A percentile compares a stretch with the other conserved stretches of the same genome.
phyloP scores from a whole-genome alignment of 1,284 basidiomycete genomes.

The Laetiporus sulphureus region DNA sequence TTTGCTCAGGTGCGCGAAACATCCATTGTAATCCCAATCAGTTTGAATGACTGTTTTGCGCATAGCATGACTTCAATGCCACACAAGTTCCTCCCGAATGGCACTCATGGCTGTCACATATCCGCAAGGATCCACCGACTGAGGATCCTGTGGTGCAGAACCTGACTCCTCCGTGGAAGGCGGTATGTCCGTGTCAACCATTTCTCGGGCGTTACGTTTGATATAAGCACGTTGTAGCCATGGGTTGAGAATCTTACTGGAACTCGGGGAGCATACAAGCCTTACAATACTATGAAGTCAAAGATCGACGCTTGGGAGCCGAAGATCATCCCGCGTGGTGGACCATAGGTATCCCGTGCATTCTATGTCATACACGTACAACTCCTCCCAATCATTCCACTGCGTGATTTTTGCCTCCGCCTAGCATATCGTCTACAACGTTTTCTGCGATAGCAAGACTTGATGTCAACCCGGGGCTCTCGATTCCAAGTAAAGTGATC shows the following conservation, averaged over 20 bases:
- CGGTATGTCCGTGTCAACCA: conserved; percentile 44
- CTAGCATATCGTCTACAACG: conserved; percentile 55
- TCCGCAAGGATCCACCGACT: conserved; percentile 74
- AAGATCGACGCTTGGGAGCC: conserved; percentile 86
- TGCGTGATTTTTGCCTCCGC: conserved; percentile 13
- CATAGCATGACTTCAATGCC: conserved; percentile 79
- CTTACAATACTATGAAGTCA: conserved; percentile 81
- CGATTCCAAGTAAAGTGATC: conserved; percentile 74
- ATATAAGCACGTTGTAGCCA: conserved; percentile 38
- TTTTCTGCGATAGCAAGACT: conserved; percentile 70
- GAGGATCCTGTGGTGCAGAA: conserved; percentile 69
- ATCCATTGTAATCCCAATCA: not conserved
- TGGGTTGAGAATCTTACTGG: conserved; percentile 88
- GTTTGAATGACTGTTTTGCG: not conserved
- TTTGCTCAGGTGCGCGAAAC: conserved; percentile 61
- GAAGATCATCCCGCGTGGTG: conserved; percentile 48
- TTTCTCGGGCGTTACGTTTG: not conserved
- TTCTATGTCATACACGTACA: not conserved
- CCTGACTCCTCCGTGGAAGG: conserved; percentile 73
- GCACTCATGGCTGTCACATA: conserved; percentile 93
- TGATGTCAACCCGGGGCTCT: conserved; percentile 73
- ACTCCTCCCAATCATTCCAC: conserved; percentile 3
- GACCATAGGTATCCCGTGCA: conserved; percentile 7
- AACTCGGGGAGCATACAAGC: conserved; percentile 80
- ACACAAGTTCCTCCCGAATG: conserved; percentile 90